Evolutionary conservation across 208 protist species (phyloP), one percentile per base, ranked within the genome.

Genomic region (Leishmania tropica): DNA sequence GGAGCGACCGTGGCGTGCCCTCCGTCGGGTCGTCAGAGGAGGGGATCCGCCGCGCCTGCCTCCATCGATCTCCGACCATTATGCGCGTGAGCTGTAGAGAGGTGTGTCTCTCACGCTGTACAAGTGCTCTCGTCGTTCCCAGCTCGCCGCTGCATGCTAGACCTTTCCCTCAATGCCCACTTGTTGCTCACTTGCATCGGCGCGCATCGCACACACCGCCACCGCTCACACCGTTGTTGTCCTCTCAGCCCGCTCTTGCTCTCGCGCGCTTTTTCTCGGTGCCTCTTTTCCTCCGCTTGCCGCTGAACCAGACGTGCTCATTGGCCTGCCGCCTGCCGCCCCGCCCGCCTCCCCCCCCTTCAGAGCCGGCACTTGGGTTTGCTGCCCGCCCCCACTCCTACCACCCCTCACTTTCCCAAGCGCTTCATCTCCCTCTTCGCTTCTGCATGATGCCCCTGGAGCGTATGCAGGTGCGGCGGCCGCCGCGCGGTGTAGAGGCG

Each of bases 371-470:
- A 58, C 54, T 58, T 8, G 68, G 15, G 40, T 8, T 11, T 21
- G 40, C 4, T 40, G 24, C 24, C 15, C 3, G 0, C 13, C 15
- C 10, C 31, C 19, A 0, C 71, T 17, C 71, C 42, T 7, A 28
- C 37, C 24, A 10, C 71, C 48, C 51, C 28, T 15, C 72, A 13
- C 21, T 60, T n/a, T 42, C 13, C 40, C 47, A 6, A 19, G 24
- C 8, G 11, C 10, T 37, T 65, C 60, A 13, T 40, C 48, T 31
- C 73, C n/a, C 42, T 28, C 53, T 28, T 60, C 53, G 37, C 40
- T 51, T 40, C 35, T 40, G 35, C 54, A n/a, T 53, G 62, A 86
- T 86, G 83, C 75, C 72, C 67, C 42, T 47, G 42, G 65, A 51
- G 15, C 67, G 58, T n/a, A 11, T 64, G 7, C 35, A 68, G 24